Conservation (phyloP, 2,329 filamentous ascomycete species). For the Decorospora gaudefroyi region DNA sequence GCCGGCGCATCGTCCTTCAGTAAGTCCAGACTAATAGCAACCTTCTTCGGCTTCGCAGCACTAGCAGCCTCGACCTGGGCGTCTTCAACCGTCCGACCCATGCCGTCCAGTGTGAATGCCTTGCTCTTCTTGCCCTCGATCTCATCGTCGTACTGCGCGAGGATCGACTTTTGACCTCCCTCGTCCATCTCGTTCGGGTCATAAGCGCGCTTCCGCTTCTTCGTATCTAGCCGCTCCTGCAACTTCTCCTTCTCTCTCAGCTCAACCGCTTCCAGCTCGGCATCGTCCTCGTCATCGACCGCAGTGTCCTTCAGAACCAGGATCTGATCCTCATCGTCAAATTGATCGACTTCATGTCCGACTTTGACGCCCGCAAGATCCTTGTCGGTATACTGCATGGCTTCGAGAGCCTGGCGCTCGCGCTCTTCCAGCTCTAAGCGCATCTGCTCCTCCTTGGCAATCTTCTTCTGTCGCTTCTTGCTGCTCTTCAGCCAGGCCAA, state of each 20-base stretch:
- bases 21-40: constrained; percentile 78
- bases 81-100: constrained; percentile 68
- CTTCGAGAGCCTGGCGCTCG: constrained; percentile 64
- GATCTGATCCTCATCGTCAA: constrained; percentile 84
- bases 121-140: constrained; percentile 89
- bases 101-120: constrained; percentile 81
- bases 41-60: constrained; percentile 62
- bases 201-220: constrained; percentile 89
- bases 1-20: constrained; percentile 65
- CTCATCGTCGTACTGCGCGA: constrained; percentile 95
- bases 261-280: constrained; percentile 81
- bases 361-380: constrained; percentile 91
- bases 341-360: constrained; percentile 79
- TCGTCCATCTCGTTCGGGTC: constrained; percentile 77
- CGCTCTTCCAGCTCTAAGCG: constrained; percentile 80
- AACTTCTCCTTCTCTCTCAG: constrained; percentile 73
- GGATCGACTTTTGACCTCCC: constrained; percentile 67
- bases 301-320: constrained; percentile 92
- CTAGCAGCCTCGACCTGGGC: constrained; percentile 62
- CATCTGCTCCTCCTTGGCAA: constrained; percentile 69
- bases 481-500: constrained; percentile 84
- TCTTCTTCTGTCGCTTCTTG: constrained; percentile 93
- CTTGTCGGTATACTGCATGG: constrained; percentile 74
- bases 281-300: constrained; percentile 80
- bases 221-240: constrained; percentile 76